A percentile compares a stretch with the other conserved stretches of the same genome.
phyloP scores from a whole-genome alignment of 345 rosid species.

The Syzygium aromaticum region DNA sequence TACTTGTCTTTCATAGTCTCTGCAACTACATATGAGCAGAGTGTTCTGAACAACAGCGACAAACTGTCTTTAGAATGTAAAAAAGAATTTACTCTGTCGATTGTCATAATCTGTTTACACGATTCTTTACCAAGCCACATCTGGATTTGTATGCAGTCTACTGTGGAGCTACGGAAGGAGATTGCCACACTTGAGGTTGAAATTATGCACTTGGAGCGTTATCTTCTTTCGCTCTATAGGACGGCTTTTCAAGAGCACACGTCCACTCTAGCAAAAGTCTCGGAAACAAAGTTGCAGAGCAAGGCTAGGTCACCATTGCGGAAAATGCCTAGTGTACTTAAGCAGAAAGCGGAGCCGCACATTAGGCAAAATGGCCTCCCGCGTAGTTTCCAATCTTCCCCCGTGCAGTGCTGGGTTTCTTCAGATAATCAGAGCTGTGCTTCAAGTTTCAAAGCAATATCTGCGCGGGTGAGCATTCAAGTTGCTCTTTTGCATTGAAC shows the following conservation, averaged over 20 bases:
- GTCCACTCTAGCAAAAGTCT: slow-evolving; percentile 19
- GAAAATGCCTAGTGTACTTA: slow-evolving; percentile 8
- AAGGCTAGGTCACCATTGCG: slow-evolving; percentile 17
- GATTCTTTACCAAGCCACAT: not conserved
- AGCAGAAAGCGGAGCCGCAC: slow-evolving; percentile 17
- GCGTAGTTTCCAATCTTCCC: slow-evolving; percentile 30
- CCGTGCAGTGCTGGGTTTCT: slow-evolving; percentile 20
- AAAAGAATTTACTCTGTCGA: not conserved
- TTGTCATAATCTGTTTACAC: not conserved
- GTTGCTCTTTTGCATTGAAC: not conserved
- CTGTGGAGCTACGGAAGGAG: slow-evolving; percentile 53
- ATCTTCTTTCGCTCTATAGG: slow-evolving; percentile 66
- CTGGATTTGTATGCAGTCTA: slow-evolving; percentile 32
- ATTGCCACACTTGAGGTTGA: slow-evolving; percentile 60
- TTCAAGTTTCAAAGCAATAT: slow-evolving; percentile 27
- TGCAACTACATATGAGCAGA: not conserved
- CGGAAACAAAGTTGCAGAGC: slow-evolving; percentile 11
- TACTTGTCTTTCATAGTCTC: not conserved
- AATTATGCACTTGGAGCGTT: slow-evolving; percentile 54
- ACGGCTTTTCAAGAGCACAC: slow-evolving; percentile 48
- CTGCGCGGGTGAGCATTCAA: slow-evolving; percentile 33
- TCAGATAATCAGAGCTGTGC: slow-evolving; percentile 26
- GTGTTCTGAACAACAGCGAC: not conserved
- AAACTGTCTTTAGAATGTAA: not conserved
- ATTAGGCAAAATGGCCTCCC: slow-evolving; percentile 9